Evolutionary conservation across 768 basidiomycete species (phyloP).

Genomic region (Pholiota microspora): DNA sequence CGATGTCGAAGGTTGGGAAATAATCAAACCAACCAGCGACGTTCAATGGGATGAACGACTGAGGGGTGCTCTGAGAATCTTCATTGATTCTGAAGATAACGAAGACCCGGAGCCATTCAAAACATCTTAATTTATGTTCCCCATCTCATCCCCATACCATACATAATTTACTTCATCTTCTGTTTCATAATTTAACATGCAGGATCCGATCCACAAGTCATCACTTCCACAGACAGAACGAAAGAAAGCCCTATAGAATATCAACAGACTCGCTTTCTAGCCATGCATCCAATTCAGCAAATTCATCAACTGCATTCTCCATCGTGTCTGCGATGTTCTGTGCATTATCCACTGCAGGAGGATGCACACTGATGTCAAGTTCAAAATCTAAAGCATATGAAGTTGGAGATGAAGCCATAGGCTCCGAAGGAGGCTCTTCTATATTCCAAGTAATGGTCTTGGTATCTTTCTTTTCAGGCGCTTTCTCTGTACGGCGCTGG

Average conservation of each 20-base stretch:
- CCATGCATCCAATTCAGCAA: constrained; percentile 71
- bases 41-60: constrained; percentile 82
- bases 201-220: neutral
- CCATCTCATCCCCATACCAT: neutral
- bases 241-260: constrained; percentile 31
- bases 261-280: constrained; percentile 62
- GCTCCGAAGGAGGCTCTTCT: too few species aligned
- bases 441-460: too few species aligned
- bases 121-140: constrained; percentile 10
- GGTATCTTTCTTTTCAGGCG: neutral
- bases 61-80: constrained; percentile 56
- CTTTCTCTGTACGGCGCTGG: neutral
- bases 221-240: neutral
- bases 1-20: constrained; percentile 77
- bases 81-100: constrained; percentile 39
- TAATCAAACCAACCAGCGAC: constrained; percentile 59
- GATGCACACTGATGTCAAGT: neutral
- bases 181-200: neutral
- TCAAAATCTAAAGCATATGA: neutral
- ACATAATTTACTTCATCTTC: neutral
- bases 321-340: neutral
- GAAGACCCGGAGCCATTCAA: neutral
- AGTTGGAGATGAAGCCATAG: neutral
- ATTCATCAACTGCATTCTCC: constrained; percentile 39
- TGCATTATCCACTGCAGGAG: neutral